phyloP scores from a whole-genome alignment of 2,329 filamentous ascomycete species.

The Sporothrix brasiliensis region DNA sequence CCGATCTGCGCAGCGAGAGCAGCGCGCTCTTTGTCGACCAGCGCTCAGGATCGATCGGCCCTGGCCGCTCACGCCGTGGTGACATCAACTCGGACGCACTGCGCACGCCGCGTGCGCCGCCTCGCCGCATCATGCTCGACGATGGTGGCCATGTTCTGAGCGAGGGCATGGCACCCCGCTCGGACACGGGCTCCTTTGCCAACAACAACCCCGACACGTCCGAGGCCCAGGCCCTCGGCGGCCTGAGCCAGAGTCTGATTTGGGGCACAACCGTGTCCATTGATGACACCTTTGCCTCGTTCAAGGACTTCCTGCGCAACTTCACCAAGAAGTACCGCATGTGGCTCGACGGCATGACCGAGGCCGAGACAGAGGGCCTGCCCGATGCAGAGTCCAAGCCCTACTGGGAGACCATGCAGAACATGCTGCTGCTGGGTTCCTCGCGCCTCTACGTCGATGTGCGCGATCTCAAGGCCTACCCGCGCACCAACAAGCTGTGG shows the following conservation, averaged over 20 bases:
- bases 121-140: slow-evolving; percentile 60
- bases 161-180: slow-evolving; percentile 53
- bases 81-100: slow-evolving; percentile 84
- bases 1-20: slow-evolving; percentile 77
- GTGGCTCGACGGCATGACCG: slow-evolving; percentile 81
- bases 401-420: slow-evolving; percentile 82
- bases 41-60: slow-evolving; percentile 56
- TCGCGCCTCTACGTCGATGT: slow-evolving; percentile 86
- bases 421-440: slow-evolving; percentile 85
- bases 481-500: slow-evolving; percentile 90
- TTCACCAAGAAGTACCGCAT: slow-evolving; percentile 93
- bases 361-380: slow-evolving; percentile 70
- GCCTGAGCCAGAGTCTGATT: slow-evolving; percentile 78
- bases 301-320: slow-evolving; percentile 90
- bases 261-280: slow-evolving; percentile 98
- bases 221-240: slow-evolving; percentile 85
- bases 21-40: slow-evolving; percentile 83
- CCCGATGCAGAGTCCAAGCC: slow-evolving; percentile 77
- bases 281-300: slow-evolving; percentile 79
- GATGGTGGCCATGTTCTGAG: slow-evolving; percentile 61
- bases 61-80: slow-evolving; percentile 65
- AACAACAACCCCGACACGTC: slow-evolving; percentile 80
- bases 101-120: slow-evolving; percentile 55
- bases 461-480: slow-evolving; percentile 87
- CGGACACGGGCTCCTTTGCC: slow-evolving; percentile 63